Base-by-base conservation (phyloP, 2,329 filamentous ascomycete species). In the Xylariaceae sp. region DNA sequence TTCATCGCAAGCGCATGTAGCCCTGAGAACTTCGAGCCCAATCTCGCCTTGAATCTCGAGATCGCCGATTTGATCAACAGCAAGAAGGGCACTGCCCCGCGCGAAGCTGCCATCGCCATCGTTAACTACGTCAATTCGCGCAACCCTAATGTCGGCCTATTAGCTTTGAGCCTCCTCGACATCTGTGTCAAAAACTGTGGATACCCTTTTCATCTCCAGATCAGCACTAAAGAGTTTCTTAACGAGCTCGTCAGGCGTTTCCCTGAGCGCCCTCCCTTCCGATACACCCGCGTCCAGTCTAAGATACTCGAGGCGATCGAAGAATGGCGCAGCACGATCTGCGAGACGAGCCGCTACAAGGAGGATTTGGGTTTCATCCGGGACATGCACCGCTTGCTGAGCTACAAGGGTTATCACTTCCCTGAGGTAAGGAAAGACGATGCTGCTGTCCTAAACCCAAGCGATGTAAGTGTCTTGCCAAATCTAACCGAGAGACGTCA, bases 161-260 rank as follows among this genome's bases (percentile, higher is more conserved):
- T 97, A 54, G 93, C 94, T 55, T 82, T 97, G 68, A 87, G 87
- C 77, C 84, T 99, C 63, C 89, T 99, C 70, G 94, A 99, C 72
- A 97, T 97, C 60, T 97, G 94, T 74, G 94, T 97, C 74, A 99
- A 99, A 80, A 99, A 99, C 77, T 99, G 94, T 81, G 94, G 94
- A 66, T 99, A 99, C 72, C 92, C 94, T 1, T 99, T 99, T 74
- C 94, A 99, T 70, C 85, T 99, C 53, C 94, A 99, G 75, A 97
- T 99, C 70, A 92, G 90, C 73, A 97, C 94, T 63, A 99, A 99
- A 73, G 94, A 99, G 69, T 99, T 99, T 67, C 85, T 99, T 66
- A 99, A 99, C 75, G 94, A 99, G 77, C 86, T 99, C 55, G 94
- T 99, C 57, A 87, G 94, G 63, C 85, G 94, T 62, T 99, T 99